A percentile compares a stretch with the other conserved stretches of the same genome.
Conservation (phyloP, 2,329 filamentous ascomycete species). For the Xylariaceae sp. region DNA sequence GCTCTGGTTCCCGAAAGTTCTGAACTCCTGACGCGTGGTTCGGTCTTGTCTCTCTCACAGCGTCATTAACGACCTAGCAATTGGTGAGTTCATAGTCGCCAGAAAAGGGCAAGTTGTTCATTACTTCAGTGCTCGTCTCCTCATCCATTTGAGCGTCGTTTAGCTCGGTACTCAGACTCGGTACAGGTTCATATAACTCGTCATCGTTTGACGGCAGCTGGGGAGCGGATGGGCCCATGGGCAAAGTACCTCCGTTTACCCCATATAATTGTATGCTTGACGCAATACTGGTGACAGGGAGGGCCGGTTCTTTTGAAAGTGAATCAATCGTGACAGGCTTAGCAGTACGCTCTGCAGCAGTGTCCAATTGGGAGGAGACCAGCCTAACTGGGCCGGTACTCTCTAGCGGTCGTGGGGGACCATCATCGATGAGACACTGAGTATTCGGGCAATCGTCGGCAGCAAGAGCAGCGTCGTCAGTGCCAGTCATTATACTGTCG, state of each 20-base stretch:
- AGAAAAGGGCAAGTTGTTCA: not conserved
- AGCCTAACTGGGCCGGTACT: not conserved
- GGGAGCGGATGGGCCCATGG: conserved; percentile 13
- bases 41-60: conserved; percentile 24
- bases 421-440: not conserved
- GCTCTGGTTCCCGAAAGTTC: conserved; percentile 11
- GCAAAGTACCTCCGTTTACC: conserved; percentile 19
- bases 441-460: not conserved
- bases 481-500: conserved; percentile 12
- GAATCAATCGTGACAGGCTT: not conserved
- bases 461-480: not conserved
- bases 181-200: conserved; percentile 21
- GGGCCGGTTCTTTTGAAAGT: not conserved
- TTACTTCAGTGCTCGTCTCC: conserved; percentile 22
- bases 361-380: not conserved
- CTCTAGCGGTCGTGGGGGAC: not conserved
- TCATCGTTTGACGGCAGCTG: conserved; percentile 22
- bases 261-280: conserved; percentile 8
- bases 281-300: not conserved
- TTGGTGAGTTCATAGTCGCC: conserved; percentile 12
- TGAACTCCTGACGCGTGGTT: conserved; percentile 11
- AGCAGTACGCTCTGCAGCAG: not conserved
- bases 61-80: conserved; percentile 19
- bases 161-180: conserved; percentile 21
- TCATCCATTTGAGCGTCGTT: conserved; percentile 13